A percentile compares a stretch with the other conserved stretches of the same genome.
These are phyloP conservation scores for Fusarium redolens DNA, from an alignment of 2,329 filamentous ascomycete species.

Conservation along the genomic window DNA sequence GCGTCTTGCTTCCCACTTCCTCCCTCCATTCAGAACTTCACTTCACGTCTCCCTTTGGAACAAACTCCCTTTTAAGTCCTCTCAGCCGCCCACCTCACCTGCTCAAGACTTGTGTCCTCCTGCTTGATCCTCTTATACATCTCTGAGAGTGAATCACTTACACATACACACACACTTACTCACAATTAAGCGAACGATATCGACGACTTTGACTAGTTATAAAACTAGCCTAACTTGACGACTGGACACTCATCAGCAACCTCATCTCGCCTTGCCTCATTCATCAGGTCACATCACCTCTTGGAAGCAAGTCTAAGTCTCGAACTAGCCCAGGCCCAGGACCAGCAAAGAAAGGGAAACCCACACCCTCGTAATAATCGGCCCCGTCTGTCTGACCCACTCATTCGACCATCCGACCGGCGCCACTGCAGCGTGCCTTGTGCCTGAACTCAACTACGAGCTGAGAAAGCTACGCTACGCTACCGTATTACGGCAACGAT, in stretches of 20 bases:
- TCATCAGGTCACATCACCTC: constrained; percentile 34
- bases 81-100: neutral
- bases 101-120: neutral
- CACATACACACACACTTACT: constrained; percentile 24
- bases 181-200: constrained; percentile 29
- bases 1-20: constrained; percentile 37
- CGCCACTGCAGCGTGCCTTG: constrained; percentile 43
- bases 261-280: constrained; percentile 22
- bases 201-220: constrained; percentile 21
- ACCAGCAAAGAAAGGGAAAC: constrained; percentile 12
- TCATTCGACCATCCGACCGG: constrained; percentile 45
- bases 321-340: constrained; percentile 7
- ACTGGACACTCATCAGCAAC: constrained; percentile 1
- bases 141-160: constrained; percentile 35
- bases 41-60: constrained; percentile 35
- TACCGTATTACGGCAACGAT: constrained; percentile 41
- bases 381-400: constrained; percentile 43
- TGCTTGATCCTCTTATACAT: constrained; percentile 1
- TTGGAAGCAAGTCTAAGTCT: constrained; percentile 8
- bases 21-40: constrained; percentile 35
- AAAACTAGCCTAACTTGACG: constrained; percentile 10
- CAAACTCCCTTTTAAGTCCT: constrained; percentile 28
- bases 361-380: constrained; percentile 37
- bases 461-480: constrained; percentile 37
- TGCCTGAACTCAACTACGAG: constrained; percentile 37